Evolutionary conservation across 768 basidiomycete species (phyloP).

Genomic region (Calocera viscosa): DNA sequence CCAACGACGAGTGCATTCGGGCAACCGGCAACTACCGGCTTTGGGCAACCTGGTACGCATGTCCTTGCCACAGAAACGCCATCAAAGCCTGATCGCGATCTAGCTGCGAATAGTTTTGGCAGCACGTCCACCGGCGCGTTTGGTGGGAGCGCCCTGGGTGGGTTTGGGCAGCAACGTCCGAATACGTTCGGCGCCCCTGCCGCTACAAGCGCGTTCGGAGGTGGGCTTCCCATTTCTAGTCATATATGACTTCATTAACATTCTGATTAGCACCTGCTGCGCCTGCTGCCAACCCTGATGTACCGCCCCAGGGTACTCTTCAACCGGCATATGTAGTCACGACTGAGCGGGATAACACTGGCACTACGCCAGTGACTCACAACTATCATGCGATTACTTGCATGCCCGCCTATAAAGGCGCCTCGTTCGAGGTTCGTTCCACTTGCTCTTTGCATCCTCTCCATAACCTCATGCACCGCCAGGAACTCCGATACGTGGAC

Average conservation of each 20-base stretch:
- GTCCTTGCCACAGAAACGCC: neutral
- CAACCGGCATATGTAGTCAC: constrained; percentile 50
- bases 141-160: neutral
- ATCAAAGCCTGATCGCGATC: neutral
- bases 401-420: constrained; percentile 64
- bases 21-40: constrained; percentile 5
- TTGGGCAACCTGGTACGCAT: neutral
- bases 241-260: neutral
- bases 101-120: neutral
- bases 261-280: neutral
- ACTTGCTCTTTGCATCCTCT: constrained; percentile 13
- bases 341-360: constrained; percentile 52
- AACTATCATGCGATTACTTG: constrained; percentile 75
- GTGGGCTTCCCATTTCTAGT: neutral
- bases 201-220: neutral
- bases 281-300: neutral
- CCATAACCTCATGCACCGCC: constrained; percentile 19
- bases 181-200: neutral
- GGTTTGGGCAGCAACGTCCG: neutral
- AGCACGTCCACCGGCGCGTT: neutral
- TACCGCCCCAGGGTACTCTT: constrained; percentile 37
- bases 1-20: neutral
- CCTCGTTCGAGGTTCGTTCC: constrained; percentile 56
- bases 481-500: constrained; percentile 70
- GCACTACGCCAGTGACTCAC: constrained; percentile 32